Evolutionary conservation across 2,329 filamentous ascomycete species (phyloP).

Genomic region (Colletotrichum eremochloae): DNA sequence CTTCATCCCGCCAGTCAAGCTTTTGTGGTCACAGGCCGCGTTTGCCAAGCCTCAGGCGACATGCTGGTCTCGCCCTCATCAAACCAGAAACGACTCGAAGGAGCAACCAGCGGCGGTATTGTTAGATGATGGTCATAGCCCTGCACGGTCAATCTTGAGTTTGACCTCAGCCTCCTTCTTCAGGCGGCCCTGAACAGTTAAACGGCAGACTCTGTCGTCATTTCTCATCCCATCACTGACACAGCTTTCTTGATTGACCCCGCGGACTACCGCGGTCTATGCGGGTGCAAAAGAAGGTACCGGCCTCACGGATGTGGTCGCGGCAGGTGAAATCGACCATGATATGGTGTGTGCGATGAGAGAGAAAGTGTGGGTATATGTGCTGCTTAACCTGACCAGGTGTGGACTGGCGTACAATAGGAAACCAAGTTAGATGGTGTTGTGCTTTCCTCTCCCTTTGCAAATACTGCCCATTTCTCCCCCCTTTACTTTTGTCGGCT

Average conservation of each 20-base stretch:
- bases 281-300: conserved; percentile 18
- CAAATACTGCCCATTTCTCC: conserved; percentile 8
- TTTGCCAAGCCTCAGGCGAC: conserved; percentile 39
- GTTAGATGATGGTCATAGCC: conserved; percentile 34
- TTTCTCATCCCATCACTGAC: conserved; percentile 22
- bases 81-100: conserved; percentile 11
- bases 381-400: not conserved
- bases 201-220: conserved; percentile 26
- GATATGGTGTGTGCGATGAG: not conserved
- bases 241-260: conserved; percentile 1
- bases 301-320: not conserved
- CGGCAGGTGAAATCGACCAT: conserved; percentile 11
- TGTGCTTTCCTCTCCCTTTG: conserved; percentile 3
- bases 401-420: not conserved
- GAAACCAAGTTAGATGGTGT: not conserved
- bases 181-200: conserved; percentile 5
- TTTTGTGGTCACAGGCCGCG: conserved; percentile 37
- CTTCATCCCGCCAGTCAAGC: conserved; percentile 37
- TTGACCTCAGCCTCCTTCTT: conserved; percentile 24
- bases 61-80: conserved; percentile 34
- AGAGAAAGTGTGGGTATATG: not conserved
- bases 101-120: conserved; percentile 21
- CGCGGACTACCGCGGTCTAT: conserved; percentile 19
- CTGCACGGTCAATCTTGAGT: conserved; percentile 33
- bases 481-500: not conserved